Conservation (phyloP, 225 moss, liverwort and hornwort genomes). For the Bryoerythrophyllum caledonicum region DNA sequence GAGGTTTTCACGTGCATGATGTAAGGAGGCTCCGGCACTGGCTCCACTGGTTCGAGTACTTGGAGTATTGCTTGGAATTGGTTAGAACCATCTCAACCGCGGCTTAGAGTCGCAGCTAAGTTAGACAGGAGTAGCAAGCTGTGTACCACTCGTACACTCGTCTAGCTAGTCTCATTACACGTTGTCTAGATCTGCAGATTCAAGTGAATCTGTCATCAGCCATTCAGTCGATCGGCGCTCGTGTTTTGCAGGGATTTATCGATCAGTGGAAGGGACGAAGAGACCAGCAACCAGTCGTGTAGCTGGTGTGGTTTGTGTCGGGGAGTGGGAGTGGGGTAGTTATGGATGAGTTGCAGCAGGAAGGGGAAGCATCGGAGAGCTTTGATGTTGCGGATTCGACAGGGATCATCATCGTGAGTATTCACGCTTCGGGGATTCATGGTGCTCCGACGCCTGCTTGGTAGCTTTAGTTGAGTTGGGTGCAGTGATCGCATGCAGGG, state of each 20-base stretch:
- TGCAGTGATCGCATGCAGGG: background rate
- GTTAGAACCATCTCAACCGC: background rate
- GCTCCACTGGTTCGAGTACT: background rate
- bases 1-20: background rate
- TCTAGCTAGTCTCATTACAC: background rate
- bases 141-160: conserved; percentile 7
- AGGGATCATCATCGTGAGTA: background rate
- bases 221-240: background rate
- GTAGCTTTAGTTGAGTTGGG: background rate
- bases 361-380: background rate
- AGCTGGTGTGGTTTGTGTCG: background rate
- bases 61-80: background rate
- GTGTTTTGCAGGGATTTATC: background rate
- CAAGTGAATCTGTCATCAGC: background rate
- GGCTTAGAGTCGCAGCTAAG: background rate
- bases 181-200: background rate
- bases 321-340: background rate
- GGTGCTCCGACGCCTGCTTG: background rate
- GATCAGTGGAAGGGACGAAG: background rate
- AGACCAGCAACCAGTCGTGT: background rate
- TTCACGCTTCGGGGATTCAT: background rate
- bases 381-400: background rate
- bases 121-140: background rate
- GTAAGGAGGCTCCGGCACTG: background rate
- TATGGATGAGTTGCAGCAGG: conserved; percentile 20